These are phyloP conservation scores for Puccinellia tenuiflora DNA, from an alignment of 176 grass and related monocot species.

Conservation along the genomic window DNA sequence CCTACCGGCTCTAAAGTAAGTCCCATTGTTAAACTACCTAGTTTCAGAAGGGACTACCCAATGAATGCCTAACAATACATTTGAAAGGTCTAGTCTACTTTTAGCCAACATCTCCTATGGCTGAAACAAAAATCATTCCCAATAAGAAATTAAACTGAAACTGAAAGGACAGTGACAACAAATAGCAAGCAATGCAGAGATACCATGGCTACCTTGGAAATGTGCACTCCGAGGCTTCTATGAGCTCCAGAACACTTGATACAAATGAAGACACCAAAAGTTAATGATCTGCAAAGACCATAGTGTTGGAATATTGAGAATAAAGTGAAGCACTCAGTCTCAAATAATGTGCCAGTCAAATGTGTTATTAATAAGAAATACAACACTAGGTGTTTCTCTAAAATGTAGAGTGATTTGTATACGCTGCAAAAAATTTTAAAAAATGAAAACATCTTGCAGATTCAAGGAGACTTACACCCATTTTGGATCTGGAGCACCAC, in stretches of 20 bases:
- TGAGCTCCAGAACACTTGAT: slow-evolving; percentile 98
- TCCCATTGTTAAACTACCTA: not conserved
- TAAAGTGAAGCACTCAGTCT: not conserved
- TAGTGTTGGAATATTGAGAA: slow-evolving; percentile 1
- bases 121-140: not conserved
- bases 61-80: not conserved
- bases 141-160: not conserved
- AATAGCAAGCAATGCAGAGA: not conserved
- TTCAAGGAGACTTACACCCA: slow-evolving; percentile 73
- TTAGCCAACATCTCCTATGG: not conserved
- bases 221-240: slow-evolving; percentile 91
- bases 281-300: slow-evolving; percentile 57
- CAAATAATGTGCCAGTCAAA: slow-evolving; percentile 1
- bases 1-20: not conserved
- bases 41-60: slow-evolving; percentile 6
- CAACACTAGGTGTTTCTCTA: not conserved
- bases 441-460: not conserved
- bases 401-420: not conserved
- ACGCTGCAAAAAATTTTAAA: not conserved
- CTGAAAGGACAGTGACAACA: not conserved
- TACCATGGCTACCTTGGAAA: slow-evolving; percentile 64
- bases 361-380: not conserved
- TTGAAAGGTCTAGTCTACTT: not conserved
- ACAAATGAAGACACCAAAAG: slow-evolving; percentile 89
- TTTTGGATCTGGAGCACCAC: slow-evolving; percentile 84